phyloP scores from a whole-genome alignment of 495 filamentous ascomycete genomes.

The Achaetomiella virescens region DNA sequence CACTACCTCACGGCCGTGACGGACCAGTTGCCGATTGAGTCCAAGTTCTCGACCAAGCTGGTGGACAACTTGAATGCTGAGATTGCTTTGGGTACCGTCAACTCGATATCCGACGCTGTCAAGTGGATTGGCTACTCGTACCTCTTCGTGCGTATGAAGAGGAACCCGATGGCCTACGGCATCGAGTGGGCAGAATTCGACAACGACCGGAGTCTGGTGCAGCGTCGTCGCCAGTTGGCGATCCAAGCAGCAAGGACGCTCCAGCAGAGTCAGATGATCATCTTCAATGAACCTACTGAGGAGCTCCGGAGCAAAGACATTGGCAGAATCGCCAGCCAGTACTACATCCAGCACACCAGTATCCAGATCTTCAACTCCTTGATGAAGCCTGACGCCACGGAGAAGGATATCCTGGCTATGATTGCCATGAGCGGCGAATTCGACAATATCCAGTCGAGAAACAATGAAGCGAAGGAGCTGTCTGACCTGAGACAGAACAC shows the following conservation, averaged over 20 bases:
- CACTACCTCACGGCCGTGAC: constrained; percentile 93
- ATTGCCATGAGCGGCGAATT: constrained; percentile 96
- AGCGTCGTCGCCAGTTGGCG: constrained; percentile 72
- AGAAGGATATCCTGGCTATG: constrained; percentile 89
- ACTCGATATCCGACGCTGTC: constrained; percentile 86
- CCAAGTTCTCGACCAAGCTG: constrained; percentile 78
- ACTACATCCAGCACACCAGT: constrained; percentile 86
- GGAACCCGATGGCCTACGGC: constrained; percentile 87
- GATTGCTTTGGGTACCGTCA: constrained; percentile 88
- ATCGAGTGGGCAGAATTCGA: constrained; percentile 88
- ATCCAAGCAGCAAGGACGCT: constrained; percentile 80
- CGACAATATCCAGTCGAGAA: constrained; percentile 88
- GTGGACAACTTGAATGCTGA: constrained; percentile 98
- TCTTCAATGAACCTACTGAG: constrained; percentile 90
- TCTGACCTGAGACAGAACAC: constrained; percentile 50
- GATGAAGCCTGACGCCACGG: constrained; percentile 75
- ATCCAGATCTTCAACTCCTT: constrained; percentile 91
- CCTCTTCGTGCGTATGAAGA: constrained; percentile 90
- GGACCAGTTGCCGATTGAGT: constrained; percentile 93
- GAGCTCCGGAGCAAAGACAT: constrained; percentile 89
- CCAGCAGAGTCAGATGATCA: constrained; percentile 95
- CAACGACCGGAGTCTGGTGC: constrained; percentile 79
- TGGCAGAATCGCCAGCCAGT: constrained; percentile 94
- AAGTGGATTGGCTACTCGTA: constrained; percentile 98
- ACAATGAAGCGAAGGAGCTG: constrained; percentile 79